Conservation (phyloP, 805 yeast genomes). For the Wickerhamomyces xylosicus region DNA sequence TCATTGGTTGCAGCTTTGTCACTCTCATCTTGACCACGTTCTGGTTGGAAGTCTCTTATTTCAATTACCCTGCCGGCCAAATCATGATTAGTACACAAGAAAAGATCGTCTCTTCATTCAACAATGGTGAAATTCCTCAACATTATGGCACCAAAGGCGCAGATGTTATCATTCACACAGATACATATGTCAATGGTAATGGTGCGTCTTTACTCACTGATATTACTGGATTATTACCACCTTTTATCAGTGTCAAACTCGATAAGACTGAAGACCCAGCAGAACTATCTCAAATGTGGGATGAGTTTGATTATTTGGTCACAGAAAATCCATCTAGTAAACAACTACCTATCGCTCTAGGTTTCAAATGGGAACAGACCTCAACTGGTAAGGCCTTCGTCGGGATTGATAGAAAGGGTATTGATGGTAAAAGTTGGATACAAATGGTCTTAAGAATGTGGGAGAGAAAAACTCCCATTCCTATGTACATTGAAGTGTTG, state of each 20-base stretch:
- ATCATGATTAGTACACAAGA: slow-evolving; percentile 51
- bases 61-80: slow-evolving; percentile 84
- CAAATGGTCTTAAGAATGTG: neutral
- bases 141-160: slow-evolving; percentile 8
- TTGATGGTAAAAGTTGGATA: no score
- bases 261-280: slow-evolving; percentile 63
- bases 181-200: slow-evolving; percentile 76
- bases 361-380: slow-evolving; percentile 33
- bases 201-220: slow-evolving; percentile 76
- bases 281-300: slow-evolving; percentile 32
- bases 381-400: slow-evolving; percentile 28
- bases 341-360: slow-evolving; percentile 17
- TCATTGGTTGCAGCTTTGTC: slow-evolving; percentile 20
- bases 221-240: slow-evolving; percentile 22
- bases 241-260: slow-evolving; percentile 29
- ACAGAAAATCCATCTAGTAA: slow-evolving; percentile 19
- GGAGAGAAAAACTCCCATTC: neutral
- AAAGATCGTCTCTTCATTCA: slow-evolving; percentile 16
- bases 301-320: slow-evolving; percentile 39
- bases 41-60: slow-evolving; percentile 53
- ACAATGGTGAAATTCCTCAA: slow-evolving; percentile 2
- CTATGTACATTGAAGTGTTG: no score
- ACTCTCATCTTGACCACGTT: slow-evolving; percentile 33
- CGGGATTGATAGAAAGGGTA: slow-evolving; percentile 23
- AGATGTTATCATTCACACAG: slow-evolving; percentile 50